Percentiles rank a stretch among this genome's conserved stretches.
phyloP scores from a whole-genome alignment of 345 rosid genomes.

The Atalantia buxifolia region DNA sequence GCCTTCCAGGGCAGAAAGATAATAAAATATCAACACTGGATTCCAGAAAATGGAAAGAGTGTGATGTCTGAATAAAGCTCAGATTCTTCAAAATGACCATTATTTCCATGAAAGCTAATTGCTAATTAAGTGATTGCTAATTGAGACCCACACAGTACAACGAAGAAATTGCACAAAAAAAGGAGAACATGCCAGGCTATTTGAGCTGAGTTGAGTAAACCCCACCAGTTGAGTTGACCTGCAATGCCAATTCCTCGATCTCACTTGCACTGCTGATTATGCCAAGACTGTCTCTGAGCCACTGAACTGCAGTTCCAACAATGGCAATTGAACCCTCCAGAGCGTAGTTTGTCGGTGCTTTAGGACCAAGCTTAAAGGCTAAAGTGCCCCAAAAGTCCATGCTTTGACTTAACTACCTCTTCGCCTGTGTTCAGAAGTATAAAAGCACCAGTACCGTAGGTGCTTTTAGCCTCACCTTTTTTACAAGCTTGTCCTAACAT shows the following conservation, averaged over 20 bases:
- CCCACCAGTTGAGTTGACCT: constrained; percentile 79
- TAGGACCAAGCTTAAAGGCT: constrained; percentile 86
- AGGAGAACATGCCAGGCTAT: no score
- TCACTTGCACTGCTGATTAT: constrained; percentile 64
- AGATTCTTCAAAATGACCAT: no score
- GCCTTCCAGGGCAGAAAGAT: no score
- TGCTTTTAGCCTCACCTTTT: constrained; percentile 93
- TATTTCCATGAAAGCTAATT: no score
- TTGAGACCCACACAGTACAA: no score
- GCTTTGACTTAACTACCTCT: constrained; percentile 51
- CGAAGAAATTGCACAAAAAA: no score
- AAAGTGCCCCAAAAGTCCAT: constrained; percentile 80
- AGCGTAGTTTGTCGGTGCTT: constrained; percentile 77
- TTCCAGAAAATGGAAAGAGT: no score
- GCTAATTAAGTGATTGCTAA: no score
- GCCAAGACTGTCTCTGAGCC: constrained; percentile 90
- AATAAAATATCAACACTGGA: no score
- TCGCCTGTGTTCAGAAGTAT: constrained; percentile 90
- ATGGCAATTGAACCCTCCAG: constrained; percentile 96
- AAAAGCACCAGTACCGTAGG: constrained; percentile 94
- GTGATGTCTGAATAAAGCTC: no score
- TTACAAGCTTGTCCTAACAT: constrained; percentile 92
- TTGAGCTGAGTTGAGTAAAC: no score
- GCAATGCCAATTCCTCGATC: constrained; percentile 62
- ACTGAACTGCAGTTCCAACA: constrained; percentile 97